phyloP scores from a whole-genome alignment of 331 rosid genomes.

The Rhamnella rubrinervis region DNA sequence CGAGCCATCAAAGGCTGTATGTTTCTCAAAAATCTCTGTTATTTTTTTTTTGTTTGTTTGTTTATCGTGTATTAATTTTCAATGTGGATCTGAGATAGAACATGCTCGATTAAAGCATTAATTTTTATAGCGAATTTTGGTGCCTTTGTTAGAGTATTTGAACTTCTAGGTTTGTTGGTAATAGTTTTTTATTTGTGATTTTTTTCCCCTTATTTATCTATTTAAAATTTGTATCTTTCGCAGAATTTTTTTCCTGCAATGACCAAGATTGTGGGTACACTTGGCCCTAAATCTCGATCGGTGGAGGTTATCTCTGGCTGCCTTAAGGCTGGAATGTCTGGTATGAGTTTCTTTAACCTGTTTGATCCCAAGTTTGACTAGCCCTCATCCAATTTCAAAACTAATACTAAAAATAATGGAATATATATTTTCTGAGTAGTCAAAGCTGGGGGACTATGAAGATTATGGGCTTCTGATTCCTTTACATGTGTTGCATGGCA shows the following conservation, averaged over 20 bases:
- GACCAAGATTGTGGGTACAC: conserved; percentile 96
- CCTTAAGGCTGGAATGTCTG: conserved; percentile 96
- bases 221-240: background rate
- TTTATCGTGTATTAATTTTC: background rate
- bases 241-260: conserved; percentile 95
- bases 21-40: conserved; percentile 18
- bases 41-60: background rate
- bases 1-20: conserved; percentile 78
- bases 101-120: background rate
- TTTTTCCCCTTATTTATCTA: background rate
- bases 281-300: conserved; percentile 92
- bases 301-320: conserved; percentile 67
- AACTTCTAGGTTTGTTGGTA: background rate
- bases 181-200: background rate
- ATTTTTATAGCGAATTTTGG: too few species aligned
- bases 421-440: background rate
- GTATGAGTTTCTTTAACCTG: conserved; percentile 28
- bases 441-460: background rate
- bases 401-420: background rate
- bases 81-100: conserved; percentile 14
- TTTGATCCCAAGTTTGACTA: background rate
- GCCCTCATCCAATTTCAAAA: background rate
- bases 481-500: conserved; percentile 38
- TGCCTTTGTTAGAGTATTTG: background rate
- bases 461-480: background rate